Percentiles rank a stretch among this genome's conserved stretches.
Evolutionary conservation across 2,329 filamentous ascomycete species (phyloP).

Genomic region (Parastagonospora avenae): DNA sequence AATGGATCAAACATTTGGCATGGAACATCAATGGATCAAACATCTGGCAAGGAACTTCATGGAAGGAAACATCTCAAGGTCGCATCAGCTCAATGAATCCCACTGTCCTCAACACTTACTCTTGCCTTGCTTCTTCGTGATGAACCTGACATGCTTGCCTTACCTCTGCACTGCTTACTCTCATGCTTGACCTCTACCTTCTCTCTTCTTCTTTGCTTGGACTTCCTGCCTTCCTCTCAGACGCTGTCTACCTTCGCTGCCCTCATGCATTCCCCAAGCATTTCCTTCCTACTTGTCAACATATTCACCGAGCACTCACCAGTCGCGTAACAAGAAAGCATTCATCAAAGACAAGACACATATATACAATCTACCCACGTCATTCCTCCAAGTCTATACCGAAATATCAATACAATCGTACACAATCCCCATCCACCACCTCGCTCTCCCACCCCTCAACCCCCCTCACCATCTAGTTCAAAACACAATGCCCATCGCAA

Average conservation of each 20-base stretch:
- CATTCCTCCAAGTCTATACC: background rate
- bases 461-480: slow-evolving; percentile 1
- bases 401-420: background rate
- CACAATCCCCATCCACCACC: background rate
- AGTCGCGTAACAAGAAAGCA: background rate
- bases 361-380: background rate
- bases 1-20: background rate
- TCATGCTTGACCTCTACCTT: background rate
- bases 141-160: background rate
- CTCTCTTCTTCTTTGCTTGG: background rate
- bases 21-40: background rate
- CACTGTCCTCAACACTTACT: background rate
- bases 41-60: slow-evolving; percentile 1
- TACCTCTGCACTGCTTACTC: background rate
- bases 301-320: background rate
- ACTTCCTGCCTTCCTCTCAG: background rate
- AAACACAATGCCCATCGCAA: slow-evolving; percentile 9
- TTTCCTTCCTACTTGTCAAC: background rate
- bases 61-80: slow-evolving; percentile 1
- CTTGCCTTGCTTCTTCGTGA: background rate
- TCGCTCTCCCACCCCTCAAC: background rate
- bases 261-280: background rate
- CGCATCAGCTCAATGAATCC: slow-evolving; percentile 7
- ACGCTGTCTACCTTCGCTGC: background rate
- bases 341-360: background rate